phyloP scores from a whole-genome alignment of 257 asterid species.

The Vinca minor region DNA sequence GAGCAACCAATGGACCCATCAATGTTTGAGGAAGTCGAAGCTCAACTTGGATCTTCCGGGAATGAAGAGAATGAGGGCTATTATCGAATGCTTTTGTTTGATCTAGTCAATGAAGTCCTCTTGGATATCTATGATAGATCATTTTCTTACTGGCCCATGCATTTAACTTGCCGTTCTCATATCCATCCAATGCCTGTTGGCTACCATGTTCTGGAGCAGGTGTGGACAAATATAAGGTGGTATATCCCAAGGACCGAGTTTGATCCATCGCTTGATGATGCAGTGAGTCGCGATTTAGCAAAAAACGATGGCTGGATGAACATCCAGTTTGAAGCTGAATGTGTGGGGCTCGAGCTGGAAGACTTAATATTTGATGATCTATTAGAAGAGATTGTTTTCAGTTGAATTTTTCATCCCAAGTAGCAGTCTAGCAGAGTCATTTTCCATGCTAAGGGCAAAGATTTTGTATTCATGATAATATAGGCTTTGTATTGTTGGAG shows the following conservation, averaged over 20 bases:
- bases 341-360: constrained; percentile 60
- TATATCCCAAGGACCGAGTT: constrained; percentile 32
- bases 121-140: constrained; percentile 50
- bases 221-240: constrained; percentile 52
- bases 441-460: not conserved
- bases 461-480: not conserved
- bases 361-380: constrained; percentile 61
- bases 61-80: constrained; percentile 27
- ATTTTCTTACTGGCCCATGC: constrained; percentile 57
- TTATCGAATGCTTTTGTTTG: constrained; percentile 53
- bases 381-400: constrained; percentile 34
- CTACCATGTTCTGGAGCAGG: constrained; percentile 51
- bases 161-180: constrained; percentile 36
- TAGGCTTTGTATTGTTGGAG: not conserved
- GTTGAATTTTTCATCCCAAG: not conserved
- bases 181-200: constrained; percentile 58
- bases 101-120: constrained; percentile 56
- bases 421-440: not conserved
- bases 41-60: constrained; percentile 21
- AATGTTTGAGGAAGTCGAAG: constrained; percentile 49
- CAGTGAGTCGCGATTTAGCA: constrained; percentile 46
- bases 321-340: constrained; percentile 63
- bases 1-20: constrained; percentile 48
- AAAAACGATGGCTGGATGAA: constrained; percentile 61
- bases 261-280: constrained; percentile 45